These are phyloP conservation scores for Alternaria infectoria DNA, from an alignment of 2,329 filamentous ascomycete species.

Conservation along the genomic window DNA sequence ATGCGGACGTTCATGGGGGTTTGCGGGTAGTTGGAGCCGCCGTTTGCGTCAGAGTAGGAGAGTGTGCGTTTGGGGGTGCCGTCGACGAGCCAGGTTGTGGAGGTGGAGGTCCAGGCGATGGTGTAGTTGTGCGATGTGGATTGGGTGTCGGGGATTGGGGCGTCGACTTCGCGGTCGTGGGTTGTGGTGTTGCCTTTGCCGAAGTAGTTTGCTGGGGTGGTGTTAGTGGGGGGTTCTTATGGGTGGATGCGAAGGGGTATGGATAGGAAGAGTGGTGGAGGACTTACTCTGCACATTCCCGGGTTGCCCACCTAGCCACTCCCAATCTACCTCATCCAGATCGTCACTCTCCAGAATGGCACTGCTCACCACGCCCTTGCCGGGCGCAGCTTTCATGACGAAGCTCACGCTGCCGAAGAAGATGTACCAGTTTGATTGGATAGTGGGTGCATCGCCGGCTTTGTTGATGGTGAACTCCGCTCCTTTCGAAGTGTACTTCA, in stretches of 20 bases:
- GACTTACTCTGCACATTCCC: constrained; percentile 72
- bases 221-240: constrained; percentile 56
- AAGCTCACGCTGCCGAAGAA: constrained; percentile 82
- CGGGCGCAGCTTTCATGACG: constrained; percentile 73
- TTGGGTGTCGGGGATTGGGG: constrained; percentile 60
- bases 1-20: constrained; percentile 68
- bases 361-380: constrained; percentile 76
- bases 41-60: constrained; percentile 57
- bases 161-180: constrained; percentile 70
- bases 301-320: constrained; percentile 72
- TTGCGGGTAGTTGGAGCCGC: constrained; percentile 70
- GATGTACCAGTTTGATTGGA: constrained; percentile 81
- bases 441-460: constrained; percentile 62
- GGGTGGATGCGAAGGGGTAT: no score
- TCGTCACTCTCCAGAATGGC: constrained; percentile 83
- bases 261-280: constrained; percentile 32
- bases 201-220: constrained; percentile 35
- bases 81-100: constrained; percentile 72
- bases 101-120: constrained; percentile 69
- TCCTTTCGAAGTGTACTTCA: constrained; percentile 51
- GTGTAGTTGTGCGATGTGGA: constrained; percentile 70
- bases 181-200: constrained; percentile 55
- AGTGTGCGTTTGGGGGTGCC: constrained; percentile 67
- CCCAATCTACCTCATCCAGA: constrained; percentile 85
- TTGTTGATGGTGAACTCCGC: constrained; percentile 56